phyloP scores from a whole-genome alignment of 1,284 basidiomycete genomes.

The Neonothopanus nambi region DNA sequence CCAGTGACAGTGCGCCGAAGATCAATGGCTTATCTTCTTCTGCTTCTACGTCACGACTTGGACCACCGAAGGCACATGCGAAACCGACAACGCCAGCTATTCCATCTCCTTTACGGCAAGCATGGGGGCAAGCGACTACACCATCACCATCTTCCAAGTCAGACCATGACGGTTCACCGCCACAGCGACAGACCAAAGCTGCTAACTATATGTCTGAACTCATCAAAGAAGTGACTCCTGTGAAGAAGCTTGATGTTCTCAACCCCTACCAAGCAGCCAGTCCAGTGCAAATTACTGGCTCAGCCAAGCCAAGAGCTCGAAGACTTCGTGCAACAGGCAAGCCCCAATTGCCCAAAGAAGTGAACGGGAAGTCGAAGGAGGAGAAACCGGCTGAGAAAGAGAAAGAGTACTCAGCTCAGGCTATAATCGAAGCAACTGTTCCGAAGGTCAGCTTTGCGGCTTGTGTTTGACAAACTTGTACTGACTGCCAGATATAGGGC shows the following conservation, averaged over 20 bases:
- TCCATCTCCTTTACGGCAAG: slow-evolving; percentile 69
- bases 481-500: slow-evolving; percentile 43
- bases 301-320: slow-evolving; percentile 41
- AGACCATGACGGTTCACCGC: slow-evolving; percentile 31
- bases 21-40: slow-evolving; percentile 30
- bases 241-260: slow-evolving; percentile 60
- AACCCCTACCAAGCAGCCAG: slow-evolving; percentile 73
- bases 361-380: slow-evolving; percentile 29
- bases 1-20: slow-evolving; percentile 24
- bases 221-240: slow-evolving; percentile 65
- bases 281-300: slow-evolving; percentile 47
- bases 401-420: slow-evolving; percentile 50
- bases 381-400: slow-evolving; percentile 33
- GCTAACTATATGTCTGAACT: slow-evolving; percentile 65
- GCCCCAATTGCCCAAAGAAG: slow-evolving; percentile 30
- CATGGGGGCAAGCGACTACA: slow-evolving; percentile 47
- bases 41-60: slow-evolving; percentile 36
- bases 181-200: slow-evolving; percentile 53
- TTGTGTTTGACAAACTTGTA: background rate
- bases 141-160: slow-evolving; percentile 35
- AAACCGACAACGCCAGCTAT: slow-evolving; percentile 59
- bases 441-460: slow-evolving; percentile 53
- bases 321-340: slow-evolving; percentile 37
- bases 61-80: slow-evolving; percentile 38
- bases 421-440: slow-evolving; percentile 70